phyloP scores from a whole-genome alignment of 305 asterid genomes.

The Fraxinus velutina region DNA sequence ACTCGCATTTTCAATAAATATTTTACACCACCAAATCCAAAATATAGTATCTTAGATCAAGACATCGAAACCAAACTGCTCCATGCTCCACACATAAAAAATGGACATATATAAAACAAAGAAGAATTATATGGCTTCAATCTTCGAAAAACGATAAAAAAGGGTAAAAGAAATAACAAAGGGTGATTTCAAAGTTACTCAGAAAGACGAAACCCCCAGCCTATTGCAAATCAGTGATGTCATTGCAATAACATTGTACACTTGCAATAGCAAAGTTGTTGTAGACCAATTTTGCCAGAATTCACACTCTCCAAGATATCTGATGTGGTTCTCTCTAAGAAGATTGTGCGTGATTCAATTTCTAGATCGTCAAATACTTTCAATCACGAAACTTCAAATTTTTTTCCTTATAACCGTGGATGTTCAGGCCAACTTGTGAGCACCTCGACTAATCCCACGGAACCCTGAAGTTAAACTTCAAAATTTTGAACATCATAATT shows the following conservation, averaged over 20 bases:
- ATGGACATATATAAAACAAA: background rate
- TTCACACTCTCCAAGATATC: background rate
- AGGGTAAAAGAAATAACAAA: background rate
- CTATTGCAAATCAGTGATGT: background rate
- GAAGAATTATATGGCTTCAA: background rate
- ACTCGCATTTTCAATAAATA: background rate
- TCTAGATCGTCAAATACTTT: background rate
- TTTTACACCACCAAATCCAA: background rate
- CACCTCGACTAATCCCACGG: too few relatives aligned
- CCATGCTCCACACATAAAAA: background rate
- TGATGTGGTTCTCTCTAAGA: background rate
- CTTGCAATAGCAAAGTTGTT: background rate
- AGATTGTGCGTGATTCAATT: background rate
- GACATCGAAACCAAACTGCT: background rate
- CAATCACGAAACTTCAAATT: background rate
- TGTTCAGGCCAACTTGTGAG: too few relatives aligned
- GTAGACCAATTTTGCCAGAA: background rate
- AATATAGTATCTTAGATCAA: background rate
- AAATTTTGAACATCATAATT: background rate
- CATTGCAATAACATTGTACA: background rate
- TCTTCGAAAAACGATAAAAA: background rate
- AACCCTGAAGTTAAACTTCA: background rate
- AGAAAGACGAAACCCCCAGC: background rate
- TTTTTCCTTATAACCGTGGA: too few relatives aligned
- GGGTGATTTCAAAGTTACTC: background rate